Base-by-base conservation (phyloP, 108 stramenopile genomes). In the Hondaea fermentalgiana region DNA sequence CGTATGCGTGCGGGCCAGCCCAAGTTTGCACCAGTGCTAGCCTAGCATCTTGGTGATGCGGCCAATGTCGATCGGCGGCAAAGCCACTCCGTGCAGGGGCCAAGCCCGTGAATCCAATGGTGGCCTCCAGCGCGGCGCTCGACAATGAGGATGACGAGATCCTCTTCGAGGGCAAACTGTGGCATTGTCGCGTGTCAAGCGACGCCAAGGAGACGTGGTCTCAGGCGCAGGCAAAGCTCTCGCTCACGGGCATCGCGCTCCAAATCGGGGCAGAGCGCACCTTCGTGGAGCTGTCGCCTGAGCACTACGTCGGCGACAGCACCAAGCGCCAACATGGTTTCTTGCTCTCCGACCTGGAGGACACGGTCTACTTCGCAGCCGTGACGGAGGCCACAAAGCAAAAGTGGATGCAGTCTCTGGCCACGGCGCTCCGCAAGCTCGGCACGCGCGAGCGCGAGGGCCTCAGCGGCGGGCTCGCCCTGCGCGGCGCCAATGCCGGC, bases 261-360 rank as follows among this genome's bases (percentile, higher is more conserved):
- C 35, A 69, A 8, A 17, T 69, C 42, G 35, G 64, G 21, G 42
- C 25, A 17, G 25, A 14, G 64, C 64, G 25, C 21, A 69, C 42
- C 14, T 69, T 69, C 25, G 42, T 83, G 45, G 76, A 83, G 76
- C 76, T 83, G 19, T 14, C 19, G 6, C 25, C 76, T 6, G 76
- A 83, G 76, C 76, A 83, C 51, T 83, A 83, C 51, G 76, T 83
- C 19, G 76, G 76, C 19, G 76, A 83, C 76, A 83, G 76, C 76
- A 35, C 16, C 76, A 10, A 45, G 16, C 45, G 51, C n/a, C 23
- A 47, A 3, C 45, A 83, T 35, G 76, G 49, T 23, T 83, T 83
- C 76, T 12, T 83, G 49, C 49, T 83, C 51, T 83, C 76, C n/a
- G 76, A 83, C 51, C 23, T 83, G 19, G 76, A 6, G 76, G 76